Evolutionary conservation across 148 eudicot species (phyloP).

Genomic region (Amaranthus palmeri): DNA sequence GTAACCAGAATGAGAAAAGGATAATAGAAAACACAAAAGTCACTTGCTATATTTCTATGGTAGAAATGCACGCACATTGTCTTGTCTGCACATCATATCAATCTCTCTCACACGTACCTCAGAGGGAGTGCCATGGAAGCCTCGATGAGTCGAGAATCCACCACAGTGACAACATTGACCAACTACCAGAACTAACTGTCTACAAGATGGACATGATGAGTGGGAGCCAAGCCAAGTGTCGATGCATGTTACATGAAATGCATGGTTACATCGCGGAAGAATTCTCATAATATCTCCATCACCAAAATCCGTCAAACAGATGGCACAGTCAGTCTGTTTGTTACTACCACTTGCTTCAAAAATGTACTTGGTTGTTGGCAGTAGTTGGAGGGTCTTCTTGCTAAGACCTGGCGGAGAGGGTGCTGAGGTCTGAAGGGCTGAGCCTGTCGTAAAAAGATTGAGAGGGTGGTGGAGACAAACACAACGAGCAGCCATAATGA

Average conservation of each 20-base stretch:
- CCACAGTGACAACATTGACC: slow-evolving; percentile 45
- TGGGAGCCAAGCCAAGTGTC: slow-evolving; percentile 59
- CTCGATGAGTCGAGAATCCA: slow-evolving; percentile 28
- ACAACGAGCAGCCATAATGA: slow-evolving; percentile 49
- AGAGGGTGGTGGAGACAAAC: slow-evolving; percentile 38
- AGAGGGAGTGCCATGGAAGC: slow-evolving; percentile 14
- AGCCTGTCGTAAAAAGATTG: background rate
- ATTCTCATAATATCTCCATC: slow-evolving; percentile 53
- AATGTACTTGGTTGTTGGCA: slow-evolving; percentile 44
- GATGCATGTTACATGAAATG: slow-evolving; percentile 56
- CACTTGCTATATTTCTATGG: slow-evolving; percentile 19
- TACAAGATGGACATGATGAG: slow-evolving; percentile 74
- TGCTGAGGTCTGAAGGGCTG: slow-evolving; percentile 12
- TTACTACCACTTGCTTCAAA: slow-evolving; percentile 20
- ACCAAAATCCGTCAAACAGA: slow-evolving; percentile 50
- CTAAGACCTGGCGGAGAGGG: slow-evolving; percentile 54
- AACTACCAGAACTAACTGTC: slow-evolving; percentile 42
- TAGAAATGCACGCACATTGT: slow-evolving; percentile 31
- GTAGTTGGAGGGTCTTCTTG: slow-evolving; percentile 37
- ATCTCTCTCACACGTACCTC: slow-evolving; percentile 21
- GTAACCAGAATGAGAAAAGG: background rate
- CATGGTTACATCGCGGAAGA: slow-evolving; percentile 59
- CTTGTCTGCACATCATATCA: slow-evolving; percentile 25
- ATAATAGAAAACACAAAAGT: background rate
- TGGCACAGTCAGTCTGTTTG: slow-evolving; percentile 46